These are phyloP conservation scores for Carex scoparia DNA, from an alignment of 176 grass and related monocot species.

Conservation along the genomic window DNA sequence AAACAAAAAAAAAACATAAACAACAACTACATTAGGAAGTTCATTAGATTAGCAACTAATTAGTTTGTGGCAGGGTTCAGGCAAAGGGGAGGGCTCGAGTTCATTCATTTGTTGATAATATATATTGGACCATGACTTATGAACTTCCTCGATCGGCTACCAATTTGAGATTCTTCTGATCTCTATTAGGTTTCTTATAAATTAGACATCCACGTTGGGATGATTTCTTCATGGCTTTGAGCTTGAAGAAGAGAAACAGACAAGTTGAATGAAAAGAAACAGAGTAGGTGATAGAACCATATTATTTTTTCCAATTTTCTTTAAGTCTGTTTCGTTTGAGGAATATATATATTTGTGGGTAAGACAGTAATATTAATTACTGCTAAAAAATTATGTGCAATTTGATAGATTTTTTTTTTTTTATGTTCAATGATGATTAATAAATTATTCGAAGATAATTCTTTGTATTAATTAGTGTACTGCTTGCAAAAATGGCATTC, in stretches of 20 bases:
- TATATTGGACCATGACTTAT: too few relatives aligned
- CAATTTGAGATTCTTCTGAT: conserved; percentile 14
- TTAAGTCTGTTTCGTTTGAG: neutral
- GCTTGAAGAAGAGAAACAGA: neutral
- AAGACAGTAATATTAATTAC: neutral
- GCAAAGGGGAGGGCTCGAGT: too few relatives aligned
- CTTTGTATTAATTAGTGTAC: neutral
- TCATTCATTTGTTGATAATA: too few relatives aligned
- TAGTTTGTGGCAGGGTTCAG: too few relatives aligned
- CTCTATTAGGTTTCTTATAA: conserved; percentile 7
- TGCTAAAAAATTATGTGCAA: neutral
- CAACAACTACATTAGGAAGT: too few relatives aligned
- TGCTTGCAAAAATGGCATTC: too few relatives aligned
- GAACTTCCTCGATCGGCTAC: too few relatives aligned
- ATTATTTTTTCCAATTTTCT: neutral
- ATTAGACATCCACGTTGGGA: neutral
- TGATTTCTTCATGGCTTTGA: neutral
- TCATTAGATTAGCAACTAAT: too few relatives aligned
- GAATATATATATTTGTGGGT: neutral
- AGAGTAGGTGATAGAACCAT: neutral
- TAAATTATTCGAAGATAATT: neutral
- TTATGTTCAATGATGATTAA: neutral
- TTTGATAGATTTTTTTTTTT: neutral
- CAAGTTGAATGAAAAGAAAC: neutral
- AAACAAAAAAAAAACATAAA: too few relatives aligned